Percentiles rank a stretch among this genome's conserved stretches.
Evolutionary conservation across 208 protist genomes (phyloP).

Genomic region (Kentomonas sorsogonicus): DNA sequence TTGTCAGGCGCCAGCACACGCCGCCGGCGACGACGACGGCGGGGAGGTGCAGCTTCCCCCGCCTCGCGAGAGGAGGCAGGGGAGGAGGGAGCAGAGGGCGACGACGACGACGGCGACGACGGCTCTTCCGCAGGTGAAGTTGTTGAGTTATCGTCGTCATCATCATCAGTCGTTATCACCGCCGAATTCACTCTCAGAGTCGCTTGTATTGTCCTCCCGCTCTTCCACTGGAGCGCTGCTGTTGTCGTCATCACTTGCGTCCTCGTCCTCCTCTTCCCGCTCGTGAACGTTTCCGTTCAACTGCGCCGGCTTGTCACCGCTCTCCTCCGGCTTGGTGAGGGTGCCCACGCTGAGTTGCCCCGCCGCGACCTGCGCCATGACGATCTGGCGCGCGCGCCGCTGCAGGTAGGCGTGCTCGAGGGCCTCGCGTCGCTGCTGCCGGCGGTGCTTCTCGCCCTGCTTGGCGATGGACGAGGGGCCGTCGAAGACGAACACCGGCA

Average conservation of each 20-base stretch:
- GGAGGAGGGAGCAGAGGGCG: too few relatives aligned
- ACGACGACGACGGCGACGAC: slow-evolving; percentile 2
- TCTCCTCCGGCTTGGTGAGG: slow-evolving; percentile 11
- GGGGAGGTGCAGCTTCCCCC: too few relatives aligned
- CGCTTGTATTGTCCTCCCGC: not conserved
- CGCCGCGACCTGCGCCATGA: slow-evolving; percentile 59
- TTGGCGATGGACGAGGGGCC: slow-evolving; percentile 54
- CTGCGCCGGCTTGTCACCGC: not conserved
- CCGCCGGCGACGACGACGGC: slow-evolving; percentile 2
- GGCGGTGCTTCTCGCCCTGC: slow-evolving; percentile 45
- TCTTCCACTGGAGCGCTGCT: not conserved
- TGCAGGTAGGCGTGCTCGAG: slow-evolving; percentile 31
- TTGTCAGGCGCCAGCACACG: slow-evolving; percentile 28
- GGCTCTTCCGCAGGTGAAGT: not conserved
- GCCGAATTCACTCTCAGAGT: not conserved
- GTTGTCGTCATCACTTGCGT: not conserved
- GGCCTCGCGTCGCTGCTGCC: slow-evolving; percentile 27
- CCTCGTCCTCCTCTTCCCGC: too few relatives aligned
- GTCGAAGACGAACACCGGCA: slow-evolving; percentile 88
- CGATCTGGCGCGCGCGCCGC: slow-evolving; percentile 54
- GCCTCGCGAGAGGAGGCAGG: too few relatives aligned
- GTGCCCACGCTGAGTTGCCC: slow-evolving; percentile 39
- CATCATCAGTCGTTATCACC: not conserved
- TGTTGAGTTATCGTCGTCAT: not conserved
- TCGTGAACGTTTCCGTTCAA: too few relatives aligned